Evolutionary conservation across 2,329 filamentous ascomycete genomes (phyloP).

Genomic region (Trichoderma sp.): DNA sequence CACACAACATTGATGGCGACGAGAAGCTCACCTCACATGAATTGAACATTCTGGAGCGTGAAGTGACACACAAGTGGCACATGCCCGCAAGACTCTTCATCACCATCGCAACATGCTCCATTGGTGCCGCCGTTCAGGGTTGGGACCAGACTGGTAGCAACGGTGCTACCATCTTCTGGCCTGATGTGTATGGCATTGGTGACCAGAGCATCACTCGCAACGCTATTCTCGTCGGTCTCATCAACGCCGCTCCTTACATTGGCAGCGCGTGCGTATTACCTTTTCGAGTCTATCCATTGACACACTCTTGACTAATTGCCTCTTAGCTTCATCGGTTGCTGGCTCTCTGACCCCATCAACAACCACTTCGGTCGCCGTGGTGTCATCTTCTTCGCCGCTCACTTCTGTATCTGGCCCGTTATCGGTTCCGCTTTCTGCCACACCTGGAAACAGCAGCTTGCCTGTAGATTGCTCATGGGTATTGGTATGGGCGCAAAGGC

Average conservation of each 20-base stretch:
- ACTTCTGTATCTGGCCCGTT: slow-evolving; percentile 68
- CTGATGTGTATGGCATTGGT: slow-evolving; percentile 48
- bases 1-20: slow-evolving; percentile 57
- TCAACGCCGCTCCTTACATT: slow-evolving; percentile 62
- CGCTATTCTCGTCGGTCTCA: slow-evolving; percentile 61
- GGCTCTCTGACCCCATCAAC: slow-evolving; percentile 68
- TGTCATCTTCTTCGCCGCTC: slow-evolving; percentile 72
- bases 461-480: slow-evolving; percentile 69
- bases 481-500: slow-evolving; percentile 71
- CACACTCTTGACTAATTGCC: slow-evolving; percentile 25
- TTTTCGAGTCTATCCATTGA: not conserved
- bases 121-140: slow-evolving; percentile 69
- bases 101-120: slow-evolving; percentile 68
- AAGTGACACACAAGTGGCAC: slow-evolving; percentile 68
- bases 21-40: slow-evolving; percentile 61
- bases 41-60: slow-evolving; percentile 60
- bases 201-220: slow-evolving; percentile 38
- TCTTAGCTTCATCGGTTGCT: slow-evolving; percentile 56
- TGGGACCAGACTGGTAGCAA: slow-evolving; percentile 68
- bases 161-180: slow-evolving; percentile 66
- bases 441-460: slow-evolving; percentile 68
- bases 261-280: slow-evolving; percentile 47
- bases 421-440: slow-evolving; percentile 68
- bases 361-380: slow-evolving; percentile 50
- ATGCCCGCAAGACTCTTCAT: slow-evolving; percentile 65